Percentiles rank a stretch among this genome's conserved stretches.
Conservation (phyloP, 306 rosid genomes). For the Pterocarpus macrocarpus region DNA sequence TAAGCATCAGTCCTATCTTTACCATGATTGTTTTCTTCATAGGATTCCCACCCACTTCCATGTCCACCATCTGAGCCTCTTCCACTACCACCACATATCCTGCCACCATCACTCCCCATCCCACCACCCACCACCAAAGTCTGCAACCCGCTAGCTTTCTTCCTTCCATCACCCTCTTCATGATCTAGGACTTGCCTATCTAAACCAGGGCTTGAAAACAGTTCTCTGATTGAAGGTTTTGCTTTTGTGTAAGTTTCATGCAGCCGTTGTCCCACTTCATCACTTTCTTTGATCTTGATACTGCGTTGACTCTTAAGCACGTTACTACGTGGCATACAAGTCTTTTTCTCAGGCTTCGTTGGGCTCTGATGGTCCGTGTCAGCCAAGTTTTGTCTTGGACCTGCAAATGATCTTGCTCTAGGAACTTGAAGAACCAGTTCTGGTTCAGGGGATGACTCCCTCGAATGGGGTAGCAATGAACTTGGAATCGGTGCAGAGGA, state of each 20-base stretch:
- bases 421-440: constrained; percentile 49
- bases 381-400: constrained; percentile 29
- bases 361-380: constrained; percentile 44
- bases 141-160: constrained; percentile 52
- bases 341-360: constrained; percentile 42
- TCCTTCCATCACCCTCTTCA: constrained; percentile 35
- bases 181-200: constrained; percentile 32
- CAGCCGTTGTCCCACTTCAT: constrained; percentile 20
- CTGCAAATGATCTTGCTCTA: constrained; percentile 55
- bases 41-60: constrained; percentile 56
- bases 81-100: constrained; percentile 54
- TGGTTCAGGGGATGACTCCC: constrained; percentile 52
- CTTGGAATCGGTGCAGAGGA: constrained; percentile 61
- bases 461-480: constrained; percentile 61
- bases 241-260: constrained; percentile 15
- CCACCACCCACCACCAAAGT: constrained; percentile 68
- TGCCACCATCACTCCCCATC: constrained; percentile 66
- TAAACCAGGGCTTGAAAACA: constrained; percentile 66
- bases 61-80: constrained; percentile 43
- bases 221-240: constrained; percentile 44
- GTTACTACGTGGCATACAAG: not conserved
- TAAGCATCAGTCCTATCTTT: constrained; percentile 67
- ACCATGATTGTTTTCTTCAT: constrained; percentile 57
- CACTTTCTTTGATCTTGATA: constrained; percentile 38
- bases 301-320: constrained; percentile 11